Evolutionary conservation across 2,329 filamentous ascomycete species (phyloP), one percentile per base, ranked within the genome.

Genomic region (Drechslera avenae): DNA sequence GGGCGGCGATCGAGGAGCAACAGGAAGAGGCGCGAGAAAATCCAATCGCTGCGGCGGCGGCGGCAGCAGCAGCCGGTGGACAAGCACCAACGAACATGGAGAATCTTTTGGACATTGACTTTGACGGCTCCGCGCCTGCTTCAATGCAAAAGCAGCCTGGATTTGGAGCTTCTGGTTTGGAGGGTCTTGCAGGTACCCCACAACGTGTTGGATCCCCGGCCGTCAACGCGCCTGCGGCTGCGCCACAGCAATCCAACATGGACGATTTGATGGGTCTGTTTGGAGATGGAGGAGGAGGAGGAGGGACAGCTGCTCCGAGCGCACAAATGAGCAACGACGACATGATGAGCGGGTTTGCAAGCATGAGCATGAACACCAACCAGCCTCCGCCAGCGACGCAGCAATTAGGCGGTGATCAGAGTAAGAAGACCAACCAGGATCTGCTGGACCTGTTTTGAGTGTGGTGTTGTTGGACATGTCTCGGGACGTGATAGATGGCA

Each of bases 1-100:
- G 89, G 61, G 93, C 93, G 42, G 94, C 94, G 54, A 96, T 99
- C 70, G 92, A 96, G 78, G 94, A 99, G 78, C 91, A 96, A 79
- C 85, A 89, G 59, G 86, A 97, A 75, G 91, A 97, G 65, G 90
- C 90, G 1, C 89, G 86, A 56, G 94, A 97, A 64, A 97, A 97
- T 72, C 93, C 94, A 1, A 90, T 97, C 62, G 93, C 93, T 0
- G 93, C 91, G 0, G 89, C 90, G 0, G 89, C 89, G 1, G 86
- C 87, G 0, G 86, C 85, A 0, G 83, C 86, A 0, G 82, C 82
- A 23, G 76, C 77, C 31, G 81, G 83, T 50, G 82, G 81, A 47
- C 76, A 83, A 23, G 74, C 80, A 1, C 69, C 91, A 71, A 89
- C 76, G 78, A 97, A 96, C 66, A 83, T 93, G 59, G 94, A 99